Base-by-base conservation (phyloP, 345 rosid genomes). In the Dipteronia sinensis region DNA sequence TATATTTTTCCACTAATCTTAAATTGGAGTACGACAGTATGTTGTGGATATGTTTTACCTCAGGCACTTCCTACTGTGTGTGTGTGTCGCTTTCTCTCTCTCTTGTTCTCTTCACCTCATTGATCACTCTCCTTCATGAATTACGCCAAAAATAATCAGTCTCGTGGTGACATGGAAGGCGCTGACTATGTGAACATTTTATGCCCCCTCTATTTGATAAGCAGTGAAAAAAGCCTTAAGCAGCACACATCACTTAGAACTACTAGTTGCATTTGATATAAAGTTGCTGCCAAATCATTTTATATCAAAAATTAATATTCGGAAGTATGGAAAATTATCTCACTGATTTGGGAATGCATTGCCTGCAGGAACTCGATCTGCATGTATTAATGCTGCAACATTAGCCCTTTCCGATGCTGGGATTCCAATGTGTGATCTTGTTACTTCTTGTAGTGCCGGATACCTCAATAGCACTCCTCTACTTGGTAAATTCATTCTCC, bases 321-420 rank as follows among this genome's bases (percentile, higher is more conserved):
- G 31, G 63, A 55, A 73, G 53, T 38, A 69, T 42, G 47, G 47
- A 44, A 46, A 13, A 6, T 71, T 17, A 58, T 40, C 47, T 44
- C 8, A 1, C n/a, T 67, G 17, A 20, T 40, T 46, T 40, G 38
- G 31, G 51, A 65, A 6, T 67, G 13, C 75, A 20, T 71, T 51
- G 0, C 25, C 34, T 62, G 67, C 85, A 94, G 98, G 97, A 81
- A 94, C 99, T 71, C 87, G 98, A 83, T 91, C 97, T 56, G 98
- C 99, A 58, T 94, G 98, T 85, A 94, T 96, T 80, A 96, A 96
- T 88, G 99, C 99, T 19, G 98, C 98, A 22, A 91, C 95, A 62
- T 85, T 96, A 87, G 98, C 99, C 76, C 90, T 96, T 20, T 94
- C 97, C 31, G 98, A 96, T 87, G 99, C 99, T 51, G 98, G 98